Percentiles rank a stretch among this genome's conserved stretches.
phyloP scores from a whole-genome alignment of 208 protist genomes.

The Wallacemonas sp. region DNA sequence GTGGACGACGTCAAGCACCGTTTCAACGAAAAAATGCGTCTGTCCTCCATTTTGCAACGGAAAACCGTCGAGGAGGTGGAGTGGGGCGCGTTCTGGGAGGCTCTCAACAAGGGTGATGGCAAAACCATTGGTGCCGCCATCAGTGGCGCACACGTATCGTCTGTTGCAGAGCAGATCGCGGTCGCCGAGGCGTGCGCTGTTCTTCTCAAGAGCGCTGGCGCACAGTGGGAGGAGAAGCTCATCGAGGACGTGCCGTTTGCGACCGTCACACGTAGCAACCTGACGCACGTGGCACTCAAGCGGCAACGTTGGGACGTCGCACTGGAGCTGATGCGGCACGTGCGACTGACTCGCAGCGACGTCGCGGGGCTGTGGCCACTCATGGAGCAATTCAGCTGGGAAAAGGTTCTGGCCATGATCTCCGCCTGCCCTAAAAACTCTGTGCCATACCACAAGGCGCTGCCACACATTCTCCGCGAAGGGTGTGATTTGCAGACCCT shows the following conservation, averaged over 20 bases:
- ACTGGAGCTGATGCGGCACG: conserved; percentile 72
- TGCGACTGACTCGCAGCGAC: conserved; percentile 62
- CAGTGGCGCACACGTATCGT: conserved; percentile 45
- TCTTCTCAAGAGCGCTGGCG: conserved; percentile 67
- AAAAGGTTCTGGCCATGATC: conserved; percentile 79
- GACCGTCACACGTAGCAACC: conserved; percentile 79
- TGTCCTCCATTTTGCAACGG: conserved; percentile 70
- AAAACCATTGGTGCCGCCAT: conserved; percentile 77
- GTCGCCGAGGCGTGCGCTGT: conserved; percentile 88
- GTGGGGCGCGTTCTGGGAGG: conserved; percentile 87
- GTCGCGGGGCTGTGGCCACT: conserved; percentile 72
- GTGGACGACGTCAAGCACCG: conserved; percentile 85
- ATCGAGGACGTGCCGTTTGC: conserved; percentile 81
- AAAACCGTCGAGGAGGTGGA: conserved; percentile 81
- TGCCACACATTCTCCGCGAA: conserved; percentile 72
- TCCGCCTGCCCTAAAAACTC: conserved; percentile 85
- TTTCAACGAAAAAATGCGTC: conserved; percentile 86
- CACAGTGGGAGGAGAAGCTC: conserved; percentile 69
- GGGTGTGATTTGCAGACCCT: conserved; percentile 81
- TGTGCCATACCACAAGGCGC: conserved; percentile 68
- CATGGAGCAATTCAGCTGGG: conserved; percentile 74
- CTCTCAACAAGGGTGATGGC: conserved; percentile 81
- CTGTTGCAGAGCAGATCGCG: conserved; percentile 57
- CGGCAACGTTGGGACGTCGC: conserved; percentile 77
- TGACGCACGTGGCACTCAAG: conserved; percentile 68